Percentiles rank a stretch among this genome's conserved stretches.
These are phyloP conservation scores for Lentinula guzmanii DNA, from an alignment of 768 basidiomycete species.

Conservation along the genomic window DNA sequence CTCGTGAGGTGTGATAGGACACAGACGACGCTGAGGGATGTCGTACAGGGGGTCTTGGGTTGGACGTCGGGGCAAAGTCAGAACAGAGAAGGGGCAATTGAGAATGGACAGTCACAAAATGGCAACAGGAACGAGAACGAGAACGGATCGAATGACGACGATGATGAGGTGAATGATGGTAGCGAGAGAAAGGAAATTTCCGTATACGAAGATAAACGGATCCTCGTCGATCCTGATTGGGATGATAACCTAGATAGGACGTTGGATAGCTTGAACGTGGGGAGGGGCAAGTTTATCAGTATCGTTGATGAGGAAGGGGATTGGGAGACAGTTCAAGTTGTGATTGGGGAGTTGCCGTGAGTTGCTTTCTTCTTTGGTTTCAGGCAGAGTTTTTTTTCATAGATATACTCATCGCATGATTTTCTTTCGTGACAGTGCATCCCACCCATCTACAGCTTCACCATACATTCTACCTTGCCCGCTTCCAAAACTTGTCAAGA, in stretches of 20 bases:
- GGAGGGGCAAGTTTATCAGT: slow-evolving; percentile 79
- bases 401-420: neutral
- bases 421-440: slow-evolving; percentile 33
- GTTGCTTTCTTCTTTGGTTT: slow-evolving; percentile 23
- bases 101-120: too few relatives aligned
- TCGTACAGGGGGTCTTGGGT: slow-evolving; percentile 65
- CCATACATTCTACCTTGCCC: slow-evolving; percentile 62
- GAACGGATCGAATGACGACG: slow-evolving; percentile 13
- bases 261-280: slow-evolving; percentile 74
- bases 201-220: slow-evolving; percentile 80
- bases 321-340: slow-evolving; percentile 65
- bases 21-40: slow-evolving; percentile 61
- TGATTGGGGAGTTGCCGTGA: slow-evolving; percentile 64
- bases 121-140: slow-evolving; percentile 30
- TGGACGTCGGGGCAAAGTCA: too few relatives aligned
- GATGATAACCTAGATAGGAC: slow-evolving; percentile 83
- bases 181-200: slow-evolving; percentile 39
- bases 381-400: neutral
- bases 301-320: slow-evolving; percentile 87
- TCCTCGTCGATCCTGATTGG: slow-evolving; percentile 91
- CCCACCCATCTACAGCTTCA: slow-evolving; percentile 45
- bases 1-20: slow-evolving; percentile 69
- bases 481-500: slow-evolving; percentile 49
- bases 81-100: too few relatives aligned
- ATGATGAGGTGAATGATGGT: too few relatives aligned